A percentile compares a stretch with the other conserved stretches of the same genome.
Evolutionary conservation across 208 protist species (phyloP).

Genomic region (Wallacemonas sp.): DNA sequence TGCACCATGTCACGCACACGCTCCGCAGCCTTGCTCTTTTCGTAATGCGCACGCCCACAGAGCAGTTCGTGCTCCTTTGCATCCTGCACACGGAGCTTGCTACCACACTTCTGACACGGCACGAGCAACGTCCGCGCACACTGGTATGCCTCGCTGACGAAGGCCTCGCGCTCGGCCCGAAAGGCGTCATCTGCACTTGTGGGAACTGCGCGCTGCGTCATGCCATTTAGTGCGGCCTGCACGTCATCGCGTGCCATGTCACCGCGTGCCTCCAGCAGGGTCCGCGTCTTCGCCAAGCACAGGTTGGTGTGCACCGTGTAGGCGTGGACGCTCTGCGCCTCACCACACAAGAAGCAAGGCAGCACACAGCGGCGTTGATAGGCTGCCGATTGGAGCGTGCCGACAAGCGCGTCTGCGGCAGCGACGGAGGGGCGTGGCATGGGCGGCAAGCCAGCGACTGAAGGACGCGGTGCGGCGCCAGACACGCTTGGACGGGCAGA

Average conservation of each 20-base stretch:
- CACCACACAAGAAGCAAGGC: conserved; percentile 76
- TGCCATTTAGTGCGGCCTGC: background rate
- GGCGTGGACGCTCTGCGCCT: conserved; percentile 42
- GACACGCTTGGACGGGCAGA: background rate
- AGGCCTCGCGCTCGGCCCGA: conserved; percentile 37
- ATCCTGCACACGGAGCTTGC: conserved; percentile 63
- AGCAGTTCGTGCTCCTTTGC: conserved; percentile 70
- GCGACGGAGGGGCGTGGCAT: background rate
- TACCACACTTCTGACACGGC: conserved; percentile 56
- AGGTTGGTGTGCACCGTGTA: conserved; percentile 61
- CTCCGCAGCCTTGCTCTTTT: conserved; percentile 37
- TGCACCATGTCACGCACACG: conserved; percentile 30
- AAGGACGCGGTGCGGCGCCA: background rate
- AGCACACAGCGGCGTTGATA: conserved; percentile 61
- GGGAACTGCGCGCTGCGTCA: conserved; percentile 22
- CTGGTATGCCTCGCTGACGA: conserved; percentile 33
- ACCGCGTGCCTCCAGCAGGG: conserved; percentile 30
- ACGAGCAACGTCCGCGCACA: conserved; percentile 63
- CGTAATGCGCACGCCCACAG: conserved; percentile 49
- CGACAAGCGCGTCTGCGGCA: background rate
- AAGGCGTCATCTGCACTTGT: conserved; percentile 17
- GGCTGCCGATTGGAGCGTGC: conserved; percentile 1
- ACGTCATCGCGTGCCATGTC: conserved; percentile 19
- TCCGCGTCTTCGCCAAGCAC: conserved; percentile 37
- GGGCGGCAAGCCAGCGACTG: background rate